These are phyloP conservation scores for Talaromyces marneffei DNA, from an alignment of 2,329 filamentous ascomycete species.

Conservation along the genomic window DNA sequence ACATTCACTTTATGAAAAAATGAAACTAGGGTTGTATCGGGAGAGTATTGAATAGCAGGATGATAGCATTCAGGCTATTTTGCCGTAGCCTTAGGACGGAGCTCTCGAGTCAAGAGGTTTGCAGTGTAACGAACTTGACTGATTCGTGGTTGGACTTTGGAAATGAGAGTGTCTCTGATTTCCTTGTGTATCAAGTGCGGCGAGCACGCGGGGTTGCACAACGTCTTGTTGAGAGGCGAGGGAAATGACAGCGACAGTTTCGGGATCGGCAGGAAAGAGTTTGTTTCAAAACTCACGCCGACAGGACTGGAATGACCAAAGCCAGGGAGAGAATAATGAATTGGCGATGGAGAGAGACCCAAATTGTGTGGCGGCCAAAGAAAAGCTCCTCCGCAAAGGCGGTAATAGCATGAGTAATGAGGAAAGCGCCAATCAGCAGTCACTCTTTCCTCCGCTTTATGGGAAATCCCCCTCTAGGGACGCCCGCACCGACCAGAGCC, in stretches of 20 bases:
- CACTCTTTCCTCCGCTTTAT: conserved; percentile 22
- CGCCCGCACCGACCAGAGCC: neutral
- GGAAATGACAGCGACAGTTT: neutral
- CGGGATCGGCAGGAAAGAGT: neutral
- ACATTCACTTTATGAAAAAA: conserved; percentile 7
- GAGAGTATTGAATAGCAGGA: neutral
- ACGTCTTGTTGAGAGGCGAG: neutral
- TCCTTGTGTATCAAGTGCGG: neutral
- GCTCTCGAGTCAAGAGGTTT: neutral
- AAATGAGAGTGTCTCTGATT: neutral
- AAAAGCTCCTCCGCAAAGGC: conserved; percentile 15
- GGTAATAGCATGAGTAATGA: conserved; percentile 13
- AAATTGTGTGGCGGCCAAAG: conserved; percentile 13
- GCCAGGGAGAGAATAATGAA: neutral
- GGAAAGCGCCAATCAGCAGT: conserved; percentile 23
- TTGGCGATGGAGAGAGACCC: conserved; percentile 1
- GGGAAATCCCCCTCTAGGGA: conserved; percentile 24
- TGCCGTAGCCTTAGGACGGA: neutral
- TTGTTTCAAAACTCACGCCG: neutral
- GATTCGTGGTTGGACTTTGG: neutral
- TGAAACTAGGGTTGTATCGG: neutral
- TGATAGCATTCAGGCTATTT: conserved; percentile 5
- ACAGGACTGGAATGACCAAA: neutral
- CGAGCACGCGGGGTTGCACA: conserved; percentile 1
- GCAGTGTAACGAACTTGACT: neutral